Base-by-base conservation (phyloP, 2,329 filamentous ascomycete genomes). In the Colletotrichum lupini region DNA sequence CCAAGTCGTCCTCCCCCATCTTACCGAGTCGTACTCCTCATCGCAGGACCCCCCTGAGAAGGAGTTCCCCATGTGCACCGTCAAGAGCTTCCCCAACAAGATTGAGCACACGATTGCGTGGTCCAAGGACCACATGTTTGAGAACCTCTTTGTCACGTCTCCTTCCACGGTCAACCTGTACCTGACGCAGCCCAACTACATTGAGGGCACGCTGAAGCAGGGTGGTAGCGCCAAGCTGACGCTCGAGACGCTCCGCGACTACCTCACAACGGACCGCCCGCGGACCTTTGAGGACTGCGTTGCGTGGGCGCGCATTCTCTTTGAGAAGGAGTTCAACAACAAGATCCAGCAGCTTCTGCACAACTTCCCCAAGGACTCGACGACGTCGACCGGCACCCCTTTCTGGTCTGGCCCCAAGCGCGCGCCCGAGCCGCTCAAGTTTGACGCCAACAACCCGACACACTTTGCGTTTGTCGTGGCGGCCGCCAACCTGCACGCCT, bases 321-420 rank as follows among this genome's bases (percentile, higher is more conserved):
- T 99, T 76, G 97, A 99, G 87, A 95, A 94, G 82, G 95, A 98
- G 83, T 99, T 97, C 85, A 95, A 97, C 86, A 98, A 99, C 81
- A 94, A 95, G 64, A 98, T 99, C 74, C 94, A 97, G 81, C 97
- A 99, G 83, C 87, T 99, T 65, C 87, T 99, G 42, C 97, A 94
- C 88, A 98, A 98, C 86, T 99, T 99, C 86, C 97, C 97, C 74
- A 97, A 97, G 84, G 96, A 98, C 81, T 93, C 95, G 0, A 91
- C 89, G 68, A 98, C 97, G 1, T 97, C 95, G 2, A 93, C 90
- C 49, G 97, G 97, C 37, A 94, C 95, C 75, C 93, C 91, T 1
- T 99, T 99, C 89, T 99, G 97, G 97, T 98, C 97, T 35, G 96
- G 97, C 12, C 97, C 97, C 61, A 99, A 99, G 90, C 95, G 97